A percentile compares a stretch with the other conserved stretches of the same genome.
Conservation (phyloP, 441 rosid species). For the Populus hybrid region DNA sequence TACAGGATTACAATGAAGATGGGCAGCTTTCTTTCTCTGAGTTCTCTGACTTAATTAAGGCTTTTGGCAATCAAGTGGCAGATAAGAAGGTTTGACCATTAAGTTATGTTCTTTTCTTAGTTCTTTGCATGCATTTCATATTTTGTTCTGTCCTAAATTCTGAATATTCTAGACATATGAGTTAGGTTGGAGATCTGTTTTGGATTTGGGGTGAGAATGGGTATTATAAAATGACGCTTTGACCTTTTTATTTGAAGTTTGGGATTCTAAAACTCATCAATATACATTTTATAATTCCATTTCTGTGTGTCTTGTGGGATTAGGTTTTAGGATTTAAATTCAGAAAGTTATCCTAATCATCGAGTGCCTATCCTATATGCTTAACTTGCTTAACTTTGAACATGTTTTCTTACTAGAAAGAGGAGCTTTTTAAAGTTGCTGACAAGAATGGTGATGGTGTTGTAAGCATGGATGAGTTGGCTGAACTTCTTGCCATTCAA, state of each 20-base stretch:
- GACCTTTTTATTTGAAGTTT: conserved; percentile 4
- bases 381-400: background rate
- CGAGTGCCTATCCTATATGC: background rate
- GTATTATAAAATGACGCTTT: background rate
- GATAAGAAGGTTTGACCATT: conserved; percentile 57
- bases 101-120: background rate
- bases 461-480: conserved; percentile 89
- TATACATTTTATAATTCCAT: conserved; percentile 1
- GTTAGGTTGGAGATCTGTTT: conserved; percentile 4
- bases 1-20: conserved; percentile 80
- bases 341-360: background rate
- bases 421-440: conserved; percentile 81
- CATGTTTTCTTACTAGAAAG: conserved; percentile 53
- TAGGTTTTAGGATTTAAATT: background rate
- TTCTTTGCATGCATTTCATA: background rate
- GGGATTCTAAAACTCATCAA: background rate
- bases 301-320: background rate
- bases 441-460: conserved; percentile 79
- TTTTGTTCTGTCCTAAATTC: background rate
- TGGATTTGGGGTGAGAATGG: background rate
- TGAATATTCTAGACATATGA: background rate
- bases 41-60: conserved; percentile 70
- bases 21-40: conserved; percentile 79
- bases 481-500: conserved; percentile 78
- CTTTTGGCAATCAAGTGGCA: conserved; percentile 84